Conservation (phyloP, 768 basidiomycete genomes). For the Mycena rebaudengoi region DNA sequence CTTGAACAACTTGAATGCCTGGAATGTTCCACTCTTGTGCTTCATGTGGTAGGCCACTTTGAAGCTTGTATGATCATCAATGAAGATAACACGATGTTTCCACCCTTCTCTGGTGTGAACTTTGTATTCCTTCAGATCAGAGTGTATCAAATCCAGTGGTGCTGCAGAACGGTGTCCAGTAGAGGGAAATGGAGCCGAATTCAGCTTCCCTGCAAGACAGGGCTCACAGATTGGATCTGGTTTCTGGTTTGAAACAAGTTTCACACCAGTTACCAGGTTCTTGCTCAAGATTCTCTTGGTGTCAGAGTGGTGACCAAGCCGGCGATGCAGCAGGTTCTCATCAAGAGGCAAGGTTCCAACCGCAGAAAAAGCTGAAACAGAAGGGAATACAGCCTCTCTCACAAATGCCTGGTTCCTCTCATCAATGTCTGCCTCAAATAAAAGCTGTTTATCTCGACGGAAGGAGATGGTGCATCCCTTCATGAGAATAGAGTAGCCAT, state of each 20-base stretch:
- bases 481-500: conserved; percentile 1
- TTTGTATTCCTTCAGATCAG: too few relatives aligned
- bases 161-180: background rate
- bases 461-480: background rate
- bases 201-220: conserved; percentile 7
- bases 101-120: too few relatives aligned
- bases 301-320: background rate
- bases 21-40: too few relatives aligned
- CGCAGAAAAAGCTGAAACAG: background rate
- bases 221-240: background rate
- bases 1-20: background rate
- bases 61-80: conserved; percentile 1
- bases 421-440: conserved; percentile 15
- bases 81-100: background rate
- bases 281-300: background rate
- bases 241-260: background rate
- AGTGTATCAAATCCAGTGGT: background rate
- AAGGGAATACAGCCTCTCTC: background rate
- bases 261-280: background rate
- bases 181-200: conserved; percentile 4
- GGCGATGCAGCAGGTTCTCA: background rate
- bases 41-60: too few relatives aligned
- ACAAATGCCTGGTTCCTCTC: conserved; percentile 12
- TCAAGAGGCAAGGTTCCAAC: conserved; percentile 6
- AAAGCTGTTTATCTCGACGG: background rate